Percentiles rank a stretch among this genome's conserved stretches.
Evolutionary conservation across 768 basidiomycete genomes (phyloP).

Genomic region (Termitomyces sp.): DNA sequence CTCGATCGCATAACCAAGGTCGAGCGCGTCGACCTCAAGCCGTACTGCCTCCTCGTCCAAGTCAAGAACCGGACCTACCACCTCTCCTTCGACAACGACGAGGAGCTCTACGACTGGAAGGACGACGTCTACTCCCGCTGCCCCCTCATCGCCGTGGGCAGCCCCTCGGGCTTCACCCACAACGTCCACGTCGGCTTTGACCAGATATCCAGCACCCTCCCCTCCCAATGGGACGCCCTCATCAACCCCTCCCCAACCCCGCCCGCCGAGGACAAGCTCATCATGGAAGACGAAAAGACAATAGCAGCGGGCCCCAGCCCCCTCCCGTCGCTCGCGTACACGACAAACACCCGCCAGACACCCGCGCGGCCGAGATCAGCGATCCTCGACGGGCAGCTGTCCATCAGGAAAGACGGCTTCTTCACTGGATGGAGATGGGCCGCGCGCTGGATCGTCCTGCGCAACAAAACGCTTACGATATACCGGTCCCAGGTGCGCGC

Average conservation of each 20-base stretch:
- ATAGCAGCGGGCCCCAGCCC: background rate
- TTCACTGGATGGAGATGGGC: constrained; percentile 74
- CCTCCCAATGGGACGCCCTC: constrained; percentile 12
- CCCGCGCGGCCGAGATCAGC: constrained; percentile 17
- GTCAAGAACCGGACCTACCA: constrained; percentile 26
- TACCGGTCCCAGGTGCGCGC: constrained; percentile 74
- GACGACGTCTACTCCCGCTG: constrained; percentile 38
- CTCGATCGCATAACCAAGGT: constrained; percentile 30
- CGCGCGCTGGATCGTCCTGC: constrained; percentile 71
- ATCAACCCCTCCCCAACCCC: background rate
- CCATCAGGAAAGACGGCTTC: constrained; percentile 68
- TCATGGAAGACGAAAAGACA: constrained; percentile 1
- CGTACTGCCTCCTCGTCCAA: constrained; percentile 30
- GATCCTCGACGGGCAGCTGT: constrained; percentile 53
- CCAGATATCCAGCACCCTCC: constrained; percentile 18
- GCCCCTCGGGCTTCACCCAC: constrained; percentile 34
- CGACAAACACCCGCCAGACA: background rate
- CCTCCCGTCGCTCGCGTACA: constrained; percentile 13
- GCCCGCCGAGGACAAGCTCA: constrained; percentile 4
- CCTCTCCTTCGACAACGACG: constrained; percentile 31
- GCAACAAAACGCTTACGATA: constrained; percentile 58
- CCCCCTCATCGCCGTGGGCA: constrained; percentile 28
- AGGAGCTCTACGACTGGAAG: constrained; percentile 40
- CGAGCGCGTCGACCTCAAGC: constrained; percentile 32
- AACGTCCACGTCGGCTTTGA: constrained; percentile 34